phyloP scores from a whole-genome alignment of 345 rosid genomes.

The Turnera subulata region DNA sequence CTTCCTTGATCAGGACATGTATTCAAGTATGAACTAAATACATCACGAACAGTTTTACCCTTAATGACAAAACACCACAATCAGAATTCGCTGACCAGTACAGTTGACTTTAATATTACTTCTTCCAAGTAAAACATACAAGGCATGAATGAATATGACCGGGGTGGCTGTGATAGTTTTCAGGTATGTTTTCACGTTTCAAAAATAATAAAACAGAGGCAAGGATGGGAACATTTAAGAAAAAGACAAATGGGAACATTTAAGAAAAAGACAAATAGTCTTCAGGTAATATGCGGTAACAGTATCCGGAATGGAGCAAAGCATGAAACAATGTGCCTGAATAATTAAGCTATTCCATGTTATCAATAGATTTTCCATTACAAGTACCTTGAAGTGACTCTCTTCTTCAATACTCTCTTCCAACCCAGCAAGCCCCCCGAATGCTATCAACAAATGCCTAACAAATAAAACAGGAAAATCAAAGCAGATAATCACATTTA shows the following conservation, averaged over 20 bases:
- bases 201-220: neutral
- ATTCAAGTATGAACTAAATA: conserved; percentile 71
- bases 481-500: no score
- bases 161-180: neutral
- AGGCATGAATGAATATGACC: neutral
- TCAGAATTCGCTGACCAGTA: neutral
- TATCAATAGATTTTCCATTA: neutral
- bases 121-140: neutral
- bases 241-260: no score
- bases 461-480: neutral
- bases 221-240: no score
- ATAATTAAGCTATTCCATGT: no score
- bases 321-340: no score
- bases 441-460: conserved; percentile 88
- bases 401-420: conserved; percentile 84
- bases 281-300: no score
- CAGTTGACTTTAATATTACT: no score
- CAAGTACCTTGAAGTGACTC: conserved; percentile 53
- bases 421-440: conserved; percentile 93
- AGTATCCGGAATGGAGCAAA: no score
- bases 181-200: neutral
- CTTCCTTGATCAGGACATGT: conserved; percentile 93
- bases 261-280: no score
- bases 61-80: conserved; percentile 16
- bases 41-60: conserved; percentile 56